Evolutionary conservation across 1,284 basidiomycete genomes (phyloP), one percentile per base, ranked within the genome.

Genomic region (Cryptococcus sp.): DNA sequence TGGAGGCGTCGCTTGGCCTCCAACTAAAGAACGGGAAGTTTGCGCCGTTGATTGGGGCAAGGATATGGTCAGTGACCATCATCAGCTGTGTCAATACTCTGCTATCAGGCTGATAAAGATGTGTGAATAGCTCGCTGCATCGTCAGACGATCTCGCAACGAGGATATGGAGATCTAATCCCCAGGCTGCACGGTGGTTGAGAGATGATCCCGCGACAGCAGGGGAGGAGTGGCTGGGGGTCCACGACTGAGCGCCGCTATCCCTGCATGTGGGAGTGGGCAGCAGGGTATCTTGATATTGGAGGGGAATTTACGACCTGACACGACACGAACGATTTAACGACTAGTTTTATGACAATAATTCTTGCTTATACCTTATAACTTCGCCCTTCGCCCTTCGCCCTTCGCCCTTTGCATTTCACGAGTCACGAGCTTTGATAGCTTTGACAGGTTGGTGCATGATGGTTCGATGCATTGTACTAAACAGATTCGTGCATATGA

Each of bases 21-120:
- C 59, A 40, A 55, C 58, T n/a, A 46, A 63, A 22, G 60, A 65
- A 47, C 60, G 70, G 6, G 74, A 78, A 55, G 70, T 78, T 0
- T 64, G 69, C 10, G 74, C 76, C 2, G 67, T 78, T 0, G 78
- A 78, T 60, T 76, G 75, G 74, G 78, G 70, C 6, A 67, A 70
- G 46, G 76, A 78, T 55, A 72, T 76, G 67, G 75, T 78, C 52
- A 66, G 75, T 66, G 7, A 17, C 25, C 5, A n/a, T 42, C 3
- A 23, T 17, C 13, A 35, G 27, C 22, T n/a, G 5, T 45, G 20
- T 2, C 13, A 10, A 3, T n/a, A 20, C 25, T 7, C 20, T 13
- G 42, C 2, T 8, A 35, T 35, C 30, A 35, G 27, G 47, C 45
- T 53, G 43, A 47, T 47, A 8, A 17, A 35, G 22, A 1, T 47